Base-by-base conservation (phyloP, 306 rosid species). In the Dicorynia guianensis region DNA sequence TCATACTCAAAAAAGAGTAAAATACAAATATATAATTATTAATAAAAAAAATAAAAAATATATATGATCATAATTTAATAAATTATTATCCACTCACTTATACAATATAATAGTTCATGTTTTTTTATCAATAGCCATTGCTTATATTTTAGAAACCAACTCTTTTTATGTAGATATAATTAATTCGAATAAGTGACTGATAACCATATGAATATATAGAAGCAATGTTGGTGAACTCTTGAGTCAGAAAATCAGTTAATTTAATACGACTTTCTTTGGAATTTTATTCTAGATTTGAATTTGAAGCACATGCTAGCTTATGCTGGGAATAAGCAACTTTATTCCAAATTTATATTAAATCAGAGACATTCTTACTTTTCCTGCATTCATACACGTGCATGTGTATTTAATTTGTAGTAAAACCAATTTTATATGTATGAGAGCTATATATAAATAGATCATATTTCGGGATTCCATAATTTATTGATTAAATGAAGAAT, bases 321-420 rank as follows among this genome's bases (percentile, higher is more conserved):
- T 57, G 64, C 75, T 8, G 81, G 69, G 79, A 83, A 70, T 65
- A 79, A 78, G 46, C 38, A 62, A 59, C 76, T 79, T 83, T 75
- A 70, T 79, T 49, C 69, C 36, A 43, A 58, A 64, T 35, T 79
- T 61, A 58, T 75, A 76, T 76, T 43, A 39, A 75, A 52, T 17
- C 35, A 36, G 42, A 6, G 15, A 42, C 50, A 19, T 4, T 63
- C 49, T 34, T 18, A 7, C 34, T 65, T 81, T 75, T 65, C 62
- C 68, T 53, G 53, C 67, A 40, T 64, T 61, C 19, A 67, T 30
- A 50, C 75, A 66, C 68, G 77, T 74, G 81, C 74, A 46, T 47
- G 61, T 30, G 49, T 18, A 38, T 38, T 49, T 55, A 18, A 35
- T 66, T 58, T 48, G 35, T 54, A 30, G 47, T 39, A 40, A 55